phyloP scores from a whole-genome alignment of 2,329 filamentous ascomycete species.

The Colletotrichum sp. region DNA sequence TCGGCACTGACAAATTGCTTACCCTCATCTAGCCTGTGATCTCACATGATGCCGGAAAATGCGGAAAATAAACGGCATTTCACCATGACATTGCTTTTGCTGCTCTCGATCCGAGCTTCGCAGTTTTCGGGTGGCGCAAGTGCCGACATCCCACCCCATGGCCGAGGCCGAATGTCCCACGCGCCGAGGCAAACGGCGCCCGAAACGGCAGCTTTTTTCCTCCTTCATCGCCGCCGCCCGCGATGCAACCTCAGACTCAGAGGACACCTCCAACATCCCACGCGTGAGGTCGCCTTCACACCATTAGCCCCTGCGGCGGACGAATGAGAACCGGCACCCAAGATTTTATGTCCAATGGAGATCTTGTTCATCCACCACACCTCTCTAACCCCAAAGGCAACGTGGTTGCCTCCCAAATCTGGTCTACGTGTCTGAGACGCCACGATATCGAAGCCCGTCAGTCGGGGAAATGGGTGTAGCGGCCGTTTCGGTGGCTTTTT shows the following conservation, averaged over 20 bases:
- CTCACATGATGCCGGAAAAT: neutral
- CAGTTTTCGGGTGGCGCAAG: neutral
- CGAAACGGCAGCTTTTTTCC: neutral
- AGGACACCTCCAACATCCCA: neutral
- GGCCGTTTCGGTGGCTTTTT: neutral
- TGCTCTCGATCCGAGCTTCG: neutral
- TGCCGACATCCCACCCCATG: neutral
- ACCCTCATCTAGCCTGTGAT: neutral
- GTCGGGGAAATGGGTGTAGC: neutral
- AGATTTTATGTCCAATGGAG: neutral
- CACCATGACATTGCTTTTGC: neutral
- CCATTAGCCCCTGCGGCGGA: neutral
- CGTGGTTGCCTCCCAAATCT: neutral
- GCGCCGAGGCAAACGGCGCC: neutral
- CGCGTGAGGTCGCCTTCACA: slow-evolving; percentile 1
- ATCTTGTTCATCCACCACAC: neutral
- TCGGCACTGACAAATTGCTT: neutral
- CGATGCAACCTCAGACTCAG: neutral
- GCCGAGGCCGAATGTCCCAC: neutral
- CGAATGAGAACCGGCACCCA: neutral
- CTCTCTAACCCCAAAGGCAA: neutral
- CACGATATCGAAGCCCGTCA: slow-evolving; percentile 1
- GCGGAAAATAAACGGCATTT: neutral
- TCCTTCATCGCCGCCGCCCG: neutral
- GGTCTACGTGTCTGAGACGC: slow-evolving; percentile 4